phyloP scores from a whole-genome alignment of 2,329 filamentous ascomycete genomes.

The Colletotrichum sp. region DNA sequence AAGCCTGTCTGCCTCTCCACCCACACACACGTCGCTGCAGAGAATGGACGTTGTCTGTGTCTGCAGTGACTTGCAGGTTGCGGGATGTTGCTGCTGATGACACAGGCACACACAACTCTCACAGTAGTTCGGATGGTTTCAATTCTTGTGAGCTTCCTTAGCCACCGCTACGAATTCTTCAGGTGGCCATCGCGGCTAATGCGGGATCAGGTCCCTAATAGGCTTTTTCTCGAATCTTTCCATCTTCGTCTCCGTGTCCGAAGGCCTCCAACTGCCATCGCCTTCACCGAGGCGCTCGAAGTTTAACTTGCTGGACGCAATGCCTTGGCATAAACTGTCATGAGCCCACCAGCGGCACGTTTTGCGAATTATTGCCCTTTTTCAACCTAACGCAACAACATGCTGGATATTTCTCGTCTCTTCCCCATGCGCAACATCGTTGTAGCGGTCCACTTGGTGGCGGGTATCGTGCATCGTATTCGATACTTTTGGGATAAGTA shows the following conservation, averaged over 20 bases:
- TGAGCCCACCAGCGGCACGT: background rate
- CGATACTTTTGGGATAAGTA: background rate
- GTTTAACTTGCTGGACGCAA: background rate
- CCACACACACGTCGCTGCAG: background rate
- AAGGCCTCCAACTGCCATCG: background rate
- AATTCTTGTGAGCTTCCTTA: background rate
- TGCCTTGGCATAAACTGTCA: background rate
- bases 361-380: conserved; percentile 1
- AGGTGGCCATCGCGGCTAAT: conserved; percentile 10
- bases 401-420: background rate
- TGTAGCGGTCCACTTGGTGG: conserved; percentile 5
- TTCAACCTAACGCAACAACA: background rate
- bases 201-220: background rate
- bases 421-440: background rate
- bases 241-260: background rate
- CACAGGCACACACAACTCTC: conserved; percentile 1
- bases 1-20: background rate
- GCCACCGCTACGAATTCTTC: background rate
- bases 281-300: background rate
- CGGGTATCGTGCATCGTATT: conserved; percentile 18
- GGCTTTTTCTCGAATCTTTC: conserved; percentile 14
- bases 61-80: conserved; percentile 12
- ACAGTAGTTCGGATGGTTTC: conserved; percentile 13
- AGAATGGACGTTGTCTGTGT: background rate
- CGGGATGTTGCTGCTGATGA: background rate